phyloP scores from a whole-genome alignment of 768 basidiomycete species.

The Filobasidium wieringae region DNA sequence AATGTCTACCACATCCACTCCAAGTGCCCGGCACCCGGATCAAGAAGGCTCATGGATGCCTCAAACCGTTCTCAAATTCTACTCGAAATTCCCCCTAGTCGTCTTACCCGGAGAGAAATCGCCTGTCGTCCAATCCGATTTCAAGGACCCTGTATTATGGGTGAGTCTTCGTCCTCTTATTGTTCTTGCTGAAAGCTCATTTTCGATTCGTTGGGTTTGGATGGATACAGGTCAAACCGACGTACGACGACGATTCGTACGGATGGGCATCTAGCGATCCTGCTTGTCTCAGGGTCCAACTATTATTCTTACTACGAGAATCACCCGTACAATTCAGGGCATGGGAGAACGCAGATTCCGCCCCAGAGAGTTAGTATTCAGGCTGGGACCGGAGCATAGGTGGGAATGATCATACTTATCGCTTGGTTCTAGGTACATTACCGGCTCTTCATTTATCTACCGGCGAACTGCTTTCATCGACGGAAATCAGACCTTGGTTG shows the following conservation, averaged over 20 bases:
- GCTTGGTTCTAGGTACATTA: background rate
- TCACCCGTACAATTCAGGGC: constrained; percentile 4
- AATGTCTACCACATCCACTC: background rate
- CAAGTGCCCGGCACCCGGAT: background rate
- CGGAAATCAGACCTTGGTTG: constrained; percentile 13
- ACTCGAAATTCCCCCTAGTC: constrained; percentile 12
- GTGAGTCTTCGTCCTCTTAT: background rate
- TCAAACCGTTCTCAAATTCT: constrained; percentile 2
- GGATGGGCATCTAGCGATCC: constrained; percentile 11
- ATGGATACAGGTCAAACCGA: constrained; percentile 10
- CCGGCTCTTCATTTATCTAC: constrained; percentile 4
- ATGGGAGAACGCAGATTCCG: constrained; percentile 9
- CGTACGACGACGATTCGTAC: background rate
- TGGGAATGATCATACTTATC: background rate
- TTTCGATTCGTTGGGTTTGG: background rate
- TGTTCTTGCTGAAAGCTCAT: background rate
- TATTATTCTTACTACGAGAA: constrained; percentile 7
- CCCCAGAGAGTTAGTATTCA: constrained; percentile 7
- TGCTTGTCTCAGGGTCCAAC: constrained; percentile 7
- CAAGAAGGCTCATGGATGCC: constrained; percentile 12
- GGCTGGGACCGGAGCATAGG: background rate
- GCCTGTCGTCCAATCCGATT: background rate
- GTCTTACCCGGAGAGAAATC: constrained; percentile 6
- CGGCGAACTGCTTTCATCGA: background rate
- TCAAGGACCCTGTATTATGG: constrained; percentile 4